Percentiles rank a stretch among this genome's conserved stretches.
Evolutionary conservation across 495 filamentous ascomycete species (phyloP).

Genomic region (Xylaria palmicola): DNA sequence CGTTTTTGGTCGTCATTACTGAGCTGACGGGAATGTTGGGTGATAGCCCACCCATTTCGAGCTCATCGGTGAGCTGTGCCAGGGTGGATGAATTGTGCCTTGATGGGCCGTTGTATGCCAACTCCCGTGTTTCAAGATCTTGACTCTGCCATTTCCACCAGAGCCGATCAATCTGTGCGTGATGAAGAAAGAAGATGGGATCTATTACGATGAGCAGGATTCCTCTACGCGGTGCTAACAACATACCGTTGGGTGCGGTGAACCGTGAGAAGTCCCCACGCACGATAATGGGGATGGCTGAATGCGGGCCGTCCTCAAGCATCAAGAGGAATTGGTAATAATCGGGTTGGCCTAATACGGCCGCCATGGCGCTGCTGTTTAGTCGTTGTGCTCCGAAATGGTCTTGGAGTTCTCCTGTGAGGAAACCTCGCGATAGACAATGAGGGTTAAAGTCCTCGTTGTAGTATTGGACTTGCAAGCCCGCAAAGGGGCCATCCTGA

Average conservation of each 20-base stretch:
- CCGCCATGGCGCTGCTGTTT: neutral
- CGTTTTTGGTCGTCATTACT: neutral
- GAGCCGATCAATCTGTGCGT: conserved; percentile 45
- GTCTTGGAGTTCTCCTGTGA: neutral
- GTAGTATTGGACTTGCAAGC: conserved; percentile 15
- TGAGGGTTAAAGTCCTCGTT: conserved; percentile 9
- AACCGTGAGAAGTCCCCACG: conserved; percentile 9
- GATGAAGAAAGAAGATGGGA: conserved; percentile 52
- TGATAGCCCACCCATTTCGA: neutral
- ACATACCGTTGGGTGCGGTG: conserved; percentile 17
- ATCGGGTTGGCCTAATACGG: neutral
- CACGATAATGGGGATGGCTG: conserved; percentile 6
- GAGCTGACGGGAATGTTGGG: neutral
- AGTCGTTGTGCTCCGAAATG: conserved; percentile 11
- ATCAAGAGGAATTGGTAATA: neutral
- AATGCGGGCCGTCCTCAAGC: conserved; percentile 10
- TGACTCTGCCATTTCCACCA: conserved; percentile 15
- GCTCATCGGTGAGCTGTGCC: neutral
- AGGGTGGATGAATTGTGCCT: neutral
- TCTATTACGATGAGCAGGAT: conserved; percentile 25
- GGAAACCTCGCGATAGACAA: conserved; percentile 6
- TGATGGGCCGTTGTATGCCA: neutral
- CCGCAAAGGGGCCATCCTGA: conserved; percentile 10
- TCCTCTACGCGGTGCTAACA: neutral
- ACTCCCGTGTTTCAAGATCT: neutral